Evolutionary conservation across 2,329 filamentous ascomycete species (phyloP).

Genomic region (Aureobasidium melanogenum): DNA sequence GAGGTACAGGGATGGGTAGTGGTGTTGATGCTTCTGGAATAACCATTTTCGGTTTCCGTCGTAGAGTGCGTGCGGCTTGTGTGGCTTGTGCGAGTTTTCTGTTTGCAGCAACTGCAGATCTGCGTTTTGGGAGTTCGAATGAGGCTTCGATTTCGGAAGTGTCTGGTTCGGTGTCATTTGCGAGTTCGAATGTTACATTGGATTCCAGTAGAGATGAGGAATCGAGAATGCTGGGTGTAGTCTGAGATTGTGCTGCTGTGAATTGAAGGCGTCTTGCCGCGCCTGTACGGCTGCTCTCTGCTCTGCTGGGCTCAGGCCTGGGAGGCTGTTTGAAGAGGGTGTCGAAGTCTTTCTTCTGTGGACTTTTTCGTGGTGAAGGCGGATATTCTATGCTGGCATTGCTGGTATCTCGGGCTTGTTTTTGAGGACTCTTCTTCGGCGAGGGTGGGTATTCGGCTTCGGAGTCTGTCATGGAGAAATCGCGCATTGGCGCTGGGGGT

Average conservation of each 20-base stretch:
- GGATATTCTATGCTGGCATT: constrained; percentile 22
- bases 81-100: not conserved
- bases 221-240: constrained; percentile 12
- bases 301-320: constrained; percentile 1
- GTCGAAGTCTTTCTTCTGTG: constrained; percentile 13
- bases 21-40: not conserved
- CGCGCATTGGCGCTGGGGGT: constrained; percentile 22
- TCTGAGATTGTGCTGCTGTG: constrained; percentile 17
- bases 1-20: not conserved
- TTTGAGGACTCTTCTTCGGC: constrained; percentile 23
- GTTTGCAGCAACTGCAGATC: not conserved
- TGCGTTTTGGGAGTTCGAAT: constrained; percentile 5
- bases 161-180: not conserved
- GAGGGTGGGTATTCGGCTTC: constrained; percentile 29
- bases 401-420: not conserved
- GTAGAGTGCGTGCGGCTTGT: not conserved
- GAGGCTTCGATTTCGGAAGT: not conserved
- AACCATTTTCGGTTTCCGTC: not conserved
- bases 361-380: constrained; percentile 24
- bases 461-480: constrained; percentile 23
- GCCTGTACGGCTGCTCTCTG: constrained; percentile 21
- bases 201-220: not conserved
- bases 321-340: not conserved
- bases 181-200: not conserved
- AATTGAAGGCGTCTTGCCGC: constrained; percentile 13